Base-by-base conservation (phyloP, 495 filamentous ascomycete genomes). In the Aspergillus ostianus region DNA sequence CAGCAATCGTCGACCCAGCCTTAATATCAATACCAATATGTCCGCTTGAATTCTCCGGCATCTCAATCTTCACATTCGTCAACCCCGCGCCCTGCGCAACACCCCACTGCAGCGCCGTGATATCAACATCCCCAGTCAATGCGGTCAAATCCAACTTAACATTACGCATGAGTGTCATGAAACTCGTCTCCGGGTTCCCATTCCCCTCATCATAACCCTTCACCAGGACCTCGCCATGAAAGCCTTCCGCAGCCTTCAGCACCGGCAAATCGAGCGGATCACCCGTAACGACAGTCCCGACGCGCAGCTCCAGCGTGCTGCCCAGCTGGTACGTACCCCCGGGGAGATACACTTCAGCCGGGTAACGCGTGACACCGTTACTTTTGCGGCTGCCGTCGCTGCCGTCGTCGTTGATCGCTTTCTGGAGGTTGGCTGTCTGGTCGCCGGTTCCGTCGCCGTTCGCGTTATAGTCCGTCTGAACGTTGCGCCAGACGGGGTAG, bases 51-150 rank as follows among this genome's bases (percentile, higher is more conserved):
- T 70, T 71, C 4, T 72, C 79, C 0, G 74, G 74, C 88, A 93
- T 90, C 53, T 83, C 79, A 65, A 93, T 89, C 50, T 84, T 75
- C 19, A 91, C 72, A 65, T 92, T 92, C 57, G 89, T 90, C 60
- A 91, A 71, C 47, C 85, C 87, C 12, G 86, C 85, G 1, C 85
- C 87, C 61, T 91, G 75, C 4, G 87, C 85, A 36, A 87, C 86
- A 0, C 88, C 86, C 90, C 90, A 93, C 18, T 78, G 74, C 27
- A 82, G 59, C 1, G 77, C 71, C 27, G 75, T 74, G 46, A 83
- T 70, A 2, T 65, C 59, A 12, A 60, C 66, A 23, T 60, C 55
- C 0, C 62, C 30, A 12, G 59, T 26, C 4, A 79, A 57, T 1
- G 61, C 61, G 4, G 72, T 78, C 0, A 77, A 73, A 45, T 78